These are phyloP conservation scores for Clonostachys rhizophaga DNA, from an alignment of 2,329 filamentous ascomycete genomes.

Conservation along the genomic window DNA sequence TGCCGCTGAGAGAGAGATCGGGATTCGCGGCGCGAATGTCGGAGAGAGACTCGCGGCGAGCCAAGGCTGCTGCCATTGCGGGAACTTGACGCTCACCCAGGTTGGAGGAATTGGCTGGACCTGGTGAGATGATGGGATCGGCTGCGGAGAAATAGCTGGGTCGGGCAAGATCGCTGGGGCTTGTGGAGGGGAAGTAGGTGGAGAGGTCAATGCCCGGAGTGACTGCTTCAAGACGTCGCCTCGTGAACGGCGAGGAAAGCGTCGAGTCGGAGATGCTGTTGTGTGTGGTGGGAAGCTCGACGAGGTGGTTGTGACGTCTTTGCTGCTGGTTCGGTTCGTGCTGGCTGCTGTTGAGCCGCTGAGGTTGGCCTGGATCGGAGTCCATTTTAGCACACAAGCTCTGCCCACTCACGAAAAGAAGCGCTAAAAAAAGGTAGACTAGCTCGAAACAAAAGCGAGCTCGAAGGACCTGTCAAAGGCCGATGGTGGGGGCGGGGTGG, in stretches of 20 bases:
- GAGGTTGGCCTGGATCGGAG: neutral
- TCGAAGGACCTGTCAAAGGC: no score
- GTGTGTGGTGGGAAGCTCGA: neutral
- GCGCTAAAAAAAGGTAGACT: no score
- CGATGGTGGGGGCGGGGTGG: no score
- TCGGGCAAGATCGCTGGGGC: neutral
- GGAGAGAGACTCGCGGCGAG: constrained; percentile 44
- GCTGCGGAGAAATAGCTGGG: constrained; percentile 14
- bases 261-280: constrained; percentile 14
- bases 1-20: constrained; percentile 55
- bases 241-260: constrained; percentile 15
- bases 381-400: neutral
- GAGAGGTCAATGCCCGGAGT: constrained; percentile 17
- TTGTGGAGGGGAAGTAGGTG: constrained; percentile 10
- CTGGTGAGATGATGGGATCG: constrained; percentile 6
- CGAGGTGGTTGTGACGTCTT: neutral
- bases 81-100: neutral
- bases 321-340: neutral
- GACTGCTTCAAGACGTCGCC: constrained; percentile 15
- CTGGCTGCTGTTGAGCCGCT: neutral
- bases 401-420: no score
- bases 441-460: no score
- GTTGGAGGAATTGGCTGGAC: constrained; percentile 1
- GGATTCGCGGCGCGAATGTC: constrained; percentile 53
- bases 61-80: constrained; percentile 23